Evolutionary conservation across 371 early-diverging fungal species (phyloP), one percentile per base, ranked within the genome.

Genomic region (Dinochytrium kinnereticum): DNA sequence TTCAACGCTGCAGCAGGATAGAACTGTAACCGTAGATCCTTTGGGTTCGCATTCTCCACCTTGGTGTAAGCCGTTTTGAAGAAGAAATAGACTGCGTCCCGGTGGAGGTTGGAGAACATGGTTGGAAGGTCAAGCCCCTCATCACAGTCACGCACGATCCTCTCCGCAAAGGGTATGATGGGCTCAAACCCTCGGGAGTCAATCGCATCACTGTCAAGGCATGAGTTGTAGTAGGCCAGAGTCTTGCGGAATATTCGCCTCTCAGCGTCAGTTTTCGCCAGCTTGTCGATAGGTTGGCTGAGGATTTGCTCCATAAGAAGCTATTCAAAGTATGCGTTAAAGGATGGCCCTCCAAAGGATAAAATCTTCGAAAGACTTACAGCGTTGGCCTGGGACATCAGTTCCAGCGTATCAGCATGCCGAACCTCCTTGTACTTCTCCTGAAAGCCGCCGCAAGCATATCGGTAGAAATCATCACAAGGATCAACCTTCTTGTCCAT

Each of bases 391-490:
- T 68, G 39, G 10, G 55, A 33, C 81, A 81, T 81, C 37, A 81
- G 50, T 57, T 69, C 66, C n/a, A 81, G 69, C 1, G 78, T 75
- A 50, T 76, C 69, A 0, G 71, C 73, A 24, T 68, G 59, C 17
- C 40, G 30, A 15, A 74, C 7, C 17, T 74, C 57, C 30, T 39
- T 40, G 70, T 79, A 78, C 59, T 51, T 55, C 40, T 79, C 68
- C 28, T 64, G 49, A 30, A 79, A 82, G 15, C 80, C 78, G 15
- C 80, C 80, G 69, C 82, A 82, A 30, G 80, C 64, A 59, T 79
- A 73, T 49, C 44, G 19, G 70, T 72, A 82, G 64, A 82, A 82
- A 61, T 82, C 78, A 0, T 70, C 40, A 61, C 82, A 82, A 19
- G 79, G 82, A 51, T 78, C 75, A 31, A 40, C 59, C 17, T 38